Conservation (phyloP, 148 eudicot species). For the Silene uniflora region DNA sequence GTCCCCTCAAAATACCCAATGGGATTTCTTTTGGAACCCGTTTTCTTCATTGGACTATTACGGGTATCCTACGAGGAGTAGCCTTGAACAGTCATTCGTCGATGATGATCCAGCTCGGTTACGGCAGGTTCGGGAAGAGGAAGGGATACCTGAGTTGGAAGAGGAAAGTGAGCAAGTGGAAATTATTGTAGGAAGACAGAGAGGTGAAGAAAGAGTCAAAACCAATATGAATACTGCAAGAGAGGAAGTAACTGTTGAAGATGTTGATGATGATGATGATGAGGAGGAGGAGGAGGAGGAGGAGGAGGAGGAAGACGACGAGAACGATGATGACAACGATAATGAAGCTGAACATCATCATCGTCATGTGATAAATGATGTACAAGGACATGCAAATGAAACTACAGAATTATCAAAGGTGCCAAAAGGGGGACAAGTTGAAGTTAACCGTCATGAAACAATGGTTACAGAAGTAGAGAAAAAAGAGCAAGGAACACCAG, state of each 20-base stretch:
- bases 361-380: conserved; percentile 36
- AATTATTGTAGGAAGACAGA: not conserved
- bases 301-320: conserved; percentile 37
- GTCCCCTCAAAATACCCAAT: conserved; percentile 73
- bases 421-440: conserved; percentile 51
- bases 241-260: conserved; percentile 71
- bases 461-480: conserved; percentile 46
- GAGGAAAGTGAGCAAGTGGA: conserved; percentile 88
- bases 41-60: conserved; percentile 87
- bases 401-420: conserved; percentile 40
- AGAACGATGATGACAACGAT: conserved; percentile 48
- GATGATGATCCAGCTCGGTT: conserved; percentile 69
- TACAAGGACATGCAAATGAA: conserved; percentile 34
- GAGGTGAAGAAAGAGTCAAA: not conserved
- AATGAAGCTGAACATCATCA: conserved; percentile 40
- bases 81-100: conserved; percentile 49
- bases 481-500: conserved; percentile 64
- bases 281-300: conserved; percentile 45
- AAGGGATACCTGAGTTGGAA: conserved; percentile 95
- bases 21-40: conserved; percentile 99
- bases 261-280: conserved; percentile 50
- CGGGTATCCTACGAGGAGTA: conserved; percentile 65
- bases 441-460: conserved; percentile 58
- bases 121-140: conserved; percentile 87
- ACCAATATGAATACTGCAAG: conserved; percentile 16